Evolutionary conservation across 371 early-diverging fungal species (phyloP).

Genomic region (Mortierella sp.): DNA sequence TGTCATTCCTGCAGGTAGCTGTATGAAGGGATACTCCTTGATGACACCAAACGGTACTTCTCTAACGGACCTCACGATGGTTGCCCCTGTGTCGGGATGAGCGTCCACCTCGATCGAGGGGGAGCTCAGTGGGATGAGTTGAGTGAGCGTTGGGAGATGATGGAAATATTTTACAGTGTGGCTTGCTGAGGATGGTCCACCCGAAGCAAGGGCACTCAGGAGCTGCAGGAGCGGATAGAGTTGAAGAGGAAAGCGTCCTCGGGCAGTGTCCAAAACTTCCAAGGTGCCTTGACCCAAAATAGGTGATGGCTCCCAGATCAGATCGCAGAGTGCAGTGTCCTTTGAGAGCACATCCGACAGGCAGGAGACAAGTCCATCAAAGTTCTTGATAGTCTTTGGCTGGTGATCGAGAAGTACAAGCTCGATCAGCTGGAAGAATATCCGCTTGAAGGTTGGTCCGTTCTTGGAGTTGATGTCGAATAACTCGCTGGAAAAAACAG

Average conservation of each 20-base stretch:
- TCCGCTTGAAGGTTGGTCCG: constrained; percentile 30
- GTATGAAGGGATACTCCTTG: constrained; percentile 25
- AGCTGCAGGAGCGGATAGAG: constrained; percentile 38
- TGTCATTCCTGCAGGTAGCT: constrained; percentile 30
- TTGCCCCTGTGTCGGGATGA: constrained; percentile 29
- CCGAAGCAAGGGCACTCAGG: constrained; percentile 36
- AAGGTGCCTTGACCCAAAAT: constrained; percentile 34
- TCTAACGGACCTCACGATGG: constrained; percentile 21
- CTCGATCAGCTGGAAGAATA: constrained; percentile 38
- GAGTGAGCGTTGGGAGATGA: constrained; percentile 32
- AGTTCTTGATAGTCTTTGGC: constrained; percentile 43
- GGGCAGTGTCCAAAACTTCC: constrained; percentile 39
- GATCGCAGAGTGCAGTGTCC: constrained; percentile 30
- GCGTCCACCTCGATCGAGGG: constrained; percentile 29
- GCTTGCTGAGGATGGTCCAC: constrained; percentile 33
- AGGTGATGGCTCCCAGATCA: constrained; percentile 36
- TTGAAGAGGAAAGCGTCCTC: constrained; percentile 47
- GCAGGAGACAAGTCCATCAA: constrained; percentile 31
- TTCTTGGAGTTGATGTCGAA: constrained; percentile 22
- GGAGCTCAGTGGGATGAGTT: constrained; percentile 31
- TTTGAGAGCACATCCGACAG: constrained; percentile 27
- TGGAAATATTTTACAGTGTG: constrained; percentile 29
- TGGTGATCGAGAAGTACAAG: constrained; percentile 27
- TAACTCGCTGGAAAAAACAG: constrained; percentile 28
- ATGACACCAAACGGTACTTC: constrained; percentile 37